Percentiles rank a stretch among this genome's conserved stretches.
phyloP scores from a whole-genome alignment of 1,139 yeast species.

The Sugiyamaella paludigena region DNA sequence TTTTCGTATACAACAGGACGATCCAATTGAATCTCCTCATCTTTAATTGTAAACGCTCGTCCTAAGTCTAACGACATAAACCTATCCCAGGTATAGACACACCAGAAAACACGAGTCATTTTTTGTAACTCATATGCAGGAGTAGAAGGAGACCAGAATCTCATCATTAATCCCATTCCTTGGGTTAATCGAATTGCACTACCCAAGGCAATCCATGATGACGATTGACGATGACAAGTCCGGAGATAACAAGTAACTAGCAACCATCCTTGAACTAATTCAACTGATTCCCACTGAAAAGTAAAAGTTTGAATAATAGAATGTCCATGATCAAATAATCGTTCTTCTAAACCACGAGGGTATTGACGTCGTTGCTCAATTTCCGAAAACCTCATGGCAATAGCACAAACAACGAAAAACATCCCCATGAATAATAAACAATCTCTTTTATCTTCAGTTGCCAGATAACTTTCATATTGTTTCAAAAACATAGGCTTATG shows the following conservation, averaged over 20 bases:
- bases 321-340: slow-evolving; percentile 51
- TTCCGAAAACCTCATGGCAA: slow-evolving; percentile 54
- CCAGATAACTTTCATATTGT: slow-evolving; percentile 46
- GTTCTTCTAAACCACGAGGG: slow-evolving; percentile 49
- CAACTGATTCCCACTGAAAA: slow-evolving; percentile 68
- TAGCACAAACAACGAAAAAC: slow-evolving; percentile 50
- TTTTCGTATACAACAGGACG: slow-evolving; percentile 43
- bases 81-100: slow-evolving; percentile 56
- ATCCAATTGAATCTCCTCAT: slow-evolving; percentile 40
- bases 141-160: slow-evolving; percentile 19
- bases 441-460: slow-evolving; percentile 28
- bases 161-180: slow-evolving; percentile 53
- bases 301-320: slow-evolving; percentile 49
- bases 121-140: slow-evolving; percentile 48
- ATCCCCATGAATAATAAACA: slow-evolving; percentile 51
- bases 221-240: slow-evolving; percentile 56
- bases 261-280: slow-evolving; percentile 63
- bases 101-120: slow-evolving; percentile 57
- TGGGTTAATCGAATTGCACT: slow-evolving; percentile 54
- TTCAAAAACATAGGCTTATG: slow-evolving; percentile 56
- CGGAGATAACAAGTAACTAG: slow-evolving; percentile 54
- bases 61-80: slow-evolving; percentile 57
- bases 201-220: slow-evolving; percentile 53
- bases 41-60: slow-evolving; percentile 45
- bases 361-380: slow-evolving; percentile 36